Evolutionary conservation across 331 rosid genomes (phyloP), one percentile per base, ranked within the genome.

Genomic region (Spiraea crenata): DNA sequence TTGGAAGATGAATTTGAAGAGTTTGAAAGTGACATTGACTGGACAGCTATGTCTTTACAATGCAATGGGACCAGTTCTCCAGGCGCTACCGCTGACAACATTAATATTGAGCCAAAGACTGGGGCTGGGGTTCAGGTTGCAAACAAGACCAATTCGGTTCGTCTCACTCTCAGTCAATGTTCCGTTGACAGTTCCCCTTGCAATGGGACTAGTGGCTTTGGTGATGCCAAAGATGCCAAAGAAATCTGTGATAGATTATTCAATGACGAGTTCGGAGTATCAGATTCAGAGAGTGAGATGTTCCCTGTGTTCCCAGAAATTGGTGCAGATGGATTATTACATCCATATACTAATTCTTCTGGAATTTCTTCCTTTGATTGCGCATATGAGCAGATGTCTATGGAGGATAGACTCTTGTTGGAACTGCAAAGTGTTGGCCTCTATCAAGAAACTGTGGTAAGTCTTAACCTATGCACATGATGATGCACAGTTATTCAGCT

Each of bases 341-440:
- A 76, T 63, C 51, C 58, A 75, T 76, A 34, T 74, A 63, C 65
- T 76, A 77, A 76, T 71, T 75, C 79, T 68, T 74, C 79, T 63
- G 62, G 76, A 65, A 65, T 71, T 42, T 77, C 81, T 35, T 76
- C 89, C 66, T 68, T 77, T 70, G 74, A 71, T 74, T 38, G 63
- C 61, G 76, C 48, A 31, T 88, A 73, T 81, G 93, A 85, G 77
- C 74, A 81, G 60, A 79, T 84, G 90, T 59, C 78, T 42, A 20
- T 88, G 75, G 90, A 90, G 67, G 90, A 87, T 52, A 87, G 69
- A 82, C 87, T 93, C 82, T 63, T 87, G 73, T 72, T 88, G 82
- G 98, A 90, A 89, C 89, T 93, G 72, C 90, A 81, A 52, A 85
- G 89, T 76, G 74, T 90, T 72, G 97, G 89, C 81, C 65, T 93